A percentile compares a stretch with the other conserved stretches of the same genome.
Conservation (phyloP, 345 rosid species). For the Alliaria petiolata region DNA sequence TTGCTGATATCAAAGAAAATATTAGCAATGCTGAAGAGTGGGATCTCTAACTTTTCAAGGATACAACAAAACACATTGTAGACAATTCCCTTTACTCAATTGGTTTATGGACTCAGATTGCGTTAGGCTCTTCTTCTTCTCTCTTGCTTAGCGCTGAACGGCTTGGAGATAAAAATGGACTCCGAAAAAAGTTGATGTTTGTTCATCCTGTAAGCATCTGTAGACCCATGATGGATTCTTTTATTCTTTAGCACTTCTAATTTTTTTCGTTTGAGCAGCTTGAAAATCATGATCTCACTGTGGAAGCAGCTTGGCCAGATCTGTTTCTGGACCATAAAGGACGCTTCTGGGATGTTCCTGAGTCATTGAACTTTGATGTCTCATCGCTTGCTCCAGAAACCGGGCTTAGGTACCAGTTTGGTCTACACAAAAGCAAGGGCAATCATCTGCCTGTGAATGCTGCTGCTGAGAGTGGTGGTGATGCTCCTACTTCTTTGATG, state of each 20-base stretch:
- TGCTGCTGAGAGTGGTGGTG: constrained; percentile 24
- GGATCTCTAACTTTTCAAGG: constrained; percentile 45
- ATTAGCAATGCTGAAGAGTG: constrained; percentile 46
- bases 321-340: constrained; percentile 67
- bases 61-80: constrained; percentile 56
- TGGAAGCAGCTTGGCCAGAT: constrained; percentile 91
- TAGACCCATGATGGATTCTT: neutral
- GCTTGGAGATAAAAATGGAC: constrained; percentile 50
- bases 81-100: constrained; percentile 73
- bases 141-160: constrained; percentile 50
- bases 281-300: constrained; percentile 63
- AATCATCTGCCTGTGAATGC: constrained; percentile 45
- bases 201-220: constrained; percentile 54
- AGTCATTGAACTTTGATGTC: constrained; percentile 67
- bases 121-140: constrained; percentile 46
- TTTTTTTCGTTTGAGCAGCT: constrained; percentile 43
- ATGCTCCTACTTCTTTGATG: constrained; percentile 56
- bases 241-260: neutral
- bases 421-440: constrained; percentile 63
- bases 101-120: constrained; percentile 58
- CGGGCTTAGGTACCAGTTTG: constrained; percentile 65
- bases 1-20: constrained; percentile 55
- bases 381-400: constrained; percentile 51
- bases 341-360: constrained; percentile 86
- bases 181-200: constrained; percentile 60